A percentile compares a stretch with the other conserved stretches of the same genome.
Conservation (phyloP, 2,329 filamentous ascomycete genomes). For the Colletotrichum sp. region DNA sequence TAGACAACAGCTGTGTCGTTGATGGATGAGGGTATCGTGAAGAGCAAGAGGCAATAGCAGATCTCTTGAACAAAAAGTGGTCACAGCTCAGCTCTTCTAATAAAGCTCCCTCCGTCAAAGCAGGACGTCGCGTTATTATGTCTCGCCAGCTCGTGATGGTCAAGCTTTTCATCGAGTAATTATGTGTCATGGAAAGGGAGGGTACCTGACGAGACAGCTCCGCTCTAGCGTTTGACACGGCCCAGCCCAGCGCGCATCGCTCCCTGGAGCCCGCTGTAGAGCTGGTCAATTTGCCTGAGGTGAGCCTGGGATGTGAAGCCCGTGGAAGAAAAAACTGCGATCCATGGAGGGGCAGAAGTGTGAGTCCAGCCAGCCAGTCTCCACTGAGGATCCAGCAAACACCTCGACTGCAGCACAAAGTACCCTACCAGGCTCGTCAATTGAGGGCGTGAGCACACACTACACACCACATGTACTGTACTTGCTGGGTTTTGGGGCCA, state of each 20-base stretch:
- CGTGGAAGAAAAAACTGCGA: not conserved
- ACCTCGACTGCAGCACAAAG: not conserved
- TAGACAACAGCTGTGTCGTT: not conserved
- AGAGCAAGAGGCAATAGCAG: not conserved
- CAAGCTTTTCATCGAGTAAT: slow-evolving; percentile 38
- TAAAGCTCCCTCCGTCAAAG: not conserved
- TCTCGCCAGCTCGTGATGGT: slow-evolving; percentile 29
- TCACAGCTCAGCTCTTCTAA: not conserved
- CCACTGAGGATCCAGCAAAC: not conserved
- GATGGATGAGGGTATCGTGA: slow-evolving; percentile 4
- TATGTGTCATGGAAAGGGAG: slow-evolving; percentile 36
- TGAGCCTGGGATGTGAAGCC: not conserved
- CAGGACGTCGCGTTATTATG: slow-evolving; percentile 21
- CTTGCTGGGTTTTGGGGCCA: not conserved
- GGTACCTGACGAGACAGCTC: slow-evolving; percentile 16
- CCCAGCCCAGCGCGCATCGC: not conserved
- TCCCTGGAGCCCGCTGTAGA: not conserved
- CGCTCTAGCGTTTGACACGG: slow-evolving; percentile 15
- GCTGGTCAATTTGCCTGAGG: not conserved
- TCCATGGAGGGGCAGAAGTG: not conserved
- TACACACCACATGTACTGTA: not conserved
- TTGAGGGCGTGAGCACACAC: not conserved
- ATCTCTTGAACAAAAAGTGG: not conserved
- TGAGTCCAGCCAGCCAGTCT: not conserved
- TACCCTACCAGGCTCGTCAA: not conserved